Conservation (phyloP, 495 filamentous ascomycete species). For the Hyaloscypha bicolor region DNA sequence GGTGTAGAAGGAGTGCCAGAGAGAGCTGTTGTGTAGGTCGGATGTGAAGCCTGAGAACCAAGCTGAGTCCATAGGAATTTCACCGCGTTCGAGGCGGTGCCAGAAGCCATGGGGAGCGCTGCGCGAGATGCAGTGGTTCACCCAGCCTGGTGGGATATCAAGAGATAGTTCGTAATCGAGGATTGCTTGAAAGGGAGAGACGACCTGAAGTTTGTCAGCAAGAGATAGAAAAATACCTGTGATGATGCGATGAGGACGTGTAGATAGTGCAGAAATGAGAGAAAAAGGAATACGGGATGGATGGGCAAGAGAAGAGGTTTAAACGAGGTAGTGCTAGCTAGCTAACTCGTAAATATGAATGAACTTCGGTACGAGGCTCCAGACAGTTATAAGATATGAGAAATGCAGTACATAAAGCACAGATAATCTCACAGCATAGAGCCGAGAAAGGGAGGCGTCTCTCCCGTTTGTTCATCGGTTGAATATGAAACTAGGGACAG, state of each 20-base stretch:
- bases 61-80: constrained; percentile 66
- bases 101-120: constrained; percentile 81
- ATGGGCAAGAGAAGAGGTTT: background rate
- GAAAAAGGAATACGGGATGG: background rate
- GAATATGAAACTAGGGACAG: background rate
- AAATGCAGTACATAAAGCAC: no score
- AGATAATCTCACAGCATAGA: no score
- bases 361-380: no score
- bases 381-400: no score
- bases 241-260: background rate
- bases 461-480: no score
- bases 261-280: background rate
- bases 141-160: constrained; percentile 80
- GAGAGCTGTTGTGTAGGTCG: constrained; percentile 65
- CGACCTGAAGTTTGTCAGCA: constrained; percentile 56
- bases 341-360: no score
- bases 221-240: background rate
- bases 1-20: constrained; percentile 59
- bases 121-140: constrained; percentile 85
- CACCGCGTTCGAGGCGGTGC: constrained; percentile 79
- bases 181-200: constrained; percentile 91
- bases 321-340: background rate
- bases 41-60: constrained; percentile 79
- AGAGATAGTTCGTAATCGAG: constrained; percentile 79
- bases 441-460: background rate